Evolutionary conservation across 2,329 filamentous ascomycete species (phyloP), one percentile per base, ranked within the genome.

Genomic region (Aquanectria penicillioides): DNA sequence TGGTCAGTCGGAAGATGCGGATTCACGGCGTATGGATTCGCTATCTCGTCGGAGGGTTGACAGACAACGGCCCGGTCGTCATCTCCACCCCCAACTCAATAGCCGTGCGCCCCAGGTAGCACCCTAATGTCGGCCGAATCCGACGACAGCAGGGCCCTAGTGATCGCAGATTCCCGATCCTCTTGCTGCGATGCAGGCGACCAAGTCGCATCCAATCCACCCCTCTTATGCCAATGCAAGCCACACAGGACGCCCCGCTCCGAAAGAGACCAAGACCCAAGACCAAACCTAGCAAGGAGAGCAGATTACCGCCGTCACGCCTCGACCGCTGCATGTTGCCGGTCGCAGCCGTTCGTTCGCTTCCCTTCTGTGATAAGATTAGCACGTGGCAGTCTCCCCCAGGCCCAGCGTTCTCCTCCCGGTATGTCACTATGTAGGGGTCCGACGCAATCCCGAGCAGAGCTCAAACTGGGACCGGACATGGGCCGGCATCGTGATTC

Each of bases 201-300:
- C 37, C 44, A 40, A 34, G 29, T 23, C 17, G 51, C 28, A 15
- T 33, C 50, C 56, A 54, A 31, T 44, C 43, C 48, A 33, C 34
- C 49, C 40, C 47, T 46, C 55, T 46, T 48, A 48, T 54, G 38
- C 62, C 67, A 62, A 61, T 67, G 66, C 62, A 69, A 69, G 66
- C 66, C 66, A 69, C 62, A 26, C 37, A 53, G 58, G 36, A 52
- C 49, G 53, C 48, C 37, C 44, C 44, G 38, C 48, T 17, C 26
- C 34, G 41, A 38, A 22, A 22, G 12, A 44, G 34, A 46, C 34
- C 46, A 36, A 23, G 40, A 47, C 54, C 22, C 18, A 34, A 31
- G 28, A 34, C 44, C 12, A 51, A 31, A 37, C 49, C 56, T 29
- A 53, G 41, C 53, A 46, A 44, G 47, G 28, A 49, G 38, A 38